A percentile compares a stretch with the other conserved stretches of the same genome.
Evolutionary conservation across 2,329 filamentous ascomycete genomes (phyloP).

Genomic region (Sarocladium kiliense): DNA sequence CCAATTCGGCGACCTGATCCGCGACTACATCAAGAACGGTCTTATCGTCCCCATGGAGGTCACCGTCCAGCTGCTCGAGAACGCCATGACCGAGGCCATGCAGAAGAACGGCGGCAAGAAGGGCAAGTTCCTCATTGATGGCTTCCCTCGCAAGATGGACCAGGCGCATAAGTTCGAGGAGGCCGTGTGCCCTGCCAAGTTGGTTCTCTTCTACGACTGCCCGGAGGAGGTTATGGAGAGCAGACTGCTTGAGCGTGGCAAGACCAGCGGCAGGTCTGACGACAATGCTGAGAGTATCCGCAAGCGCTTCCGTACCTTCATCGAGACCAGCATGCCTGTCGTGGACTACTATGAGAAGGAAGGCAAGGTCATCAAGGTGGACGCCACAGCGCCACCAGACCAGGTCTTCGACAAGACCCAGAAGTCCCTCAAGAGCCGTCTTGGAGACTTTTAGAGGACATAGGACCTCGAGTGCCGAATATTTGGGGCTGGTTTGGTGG

Average conservation of each 20-base stretch:
- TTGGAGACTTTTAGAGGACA: constrained; percentile 33
- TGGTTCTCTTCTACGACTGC: constrained; percentile 93
- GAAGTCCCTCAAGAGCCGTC: constrained; percentile 40
- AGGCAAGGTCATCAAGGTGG: constrained; percentile 74
- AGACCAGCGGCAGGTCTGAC: constrained; percentile 86
- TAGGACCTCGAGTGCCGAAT: neutral
- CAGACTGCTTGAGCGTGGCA: constrained; percentile 79
- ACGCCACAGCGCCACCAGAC: constrained; percentile 64
- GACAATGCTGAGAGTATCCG: constrained; percentile 94
- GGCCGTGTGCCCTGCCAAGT: constrained; percentile 73
- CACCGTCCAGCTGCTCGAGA: constrained; percentile 87
- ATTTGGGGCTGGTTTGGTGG: neutral
- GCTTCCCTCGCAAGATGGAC: constrained; percentile 65
- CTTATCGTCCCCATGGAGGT: constrained; percentile 99
- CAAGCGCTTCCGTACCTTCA: constrained; percentile 91
- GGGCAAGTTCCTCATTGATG: constrained; percentile 56
- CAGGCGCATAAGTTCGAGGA: constrained; percentile 93
- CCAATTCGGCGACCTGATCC: constrained; percentile 90
- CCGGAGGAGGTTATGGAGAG: constrained; percentile 83
- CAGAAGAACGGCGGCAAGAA: constrained; percentile 41
- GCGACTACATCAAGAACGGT: constrained; percentile 87
- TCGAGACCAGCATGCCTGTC: constrained; percentile 97
- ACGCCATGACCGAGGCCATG: constrained; percentile 77
- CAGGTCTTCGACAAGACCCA: constrained; percentile 51
- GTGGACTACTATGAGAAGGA: constrained; percentile 77